phyloP scores from a whole-genome alignment of 1,284 basidiomycete genomes.

The Jaminaea rosea region DNA sequence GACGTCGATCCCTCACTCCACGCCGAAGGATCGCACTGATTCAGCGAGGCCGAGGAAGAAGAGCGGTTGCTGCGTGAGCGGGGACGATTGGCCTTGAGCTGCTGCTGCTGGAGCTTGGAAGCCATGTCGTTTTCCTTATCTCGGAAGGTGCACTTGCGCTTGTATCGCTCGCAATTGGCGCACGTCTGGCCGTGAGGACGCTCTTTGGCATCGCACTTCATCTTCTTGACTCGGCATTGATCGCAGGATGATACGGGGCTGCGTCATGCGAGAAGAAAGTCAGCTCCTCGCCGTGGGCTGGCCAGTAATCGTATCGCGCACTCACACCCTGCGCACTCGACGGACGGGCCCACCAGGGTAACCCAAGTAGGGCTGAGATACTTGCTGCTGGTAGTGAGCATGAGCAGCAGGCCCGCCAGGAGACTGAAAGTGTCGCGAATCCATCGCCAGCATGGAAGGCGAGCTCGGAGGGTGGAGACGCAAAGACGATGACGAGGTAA shows the following conservation, averaged over 20 bases:
- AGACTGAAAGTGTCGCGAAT: too few species aligned
- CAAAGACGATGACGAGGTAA: too few species aligned
- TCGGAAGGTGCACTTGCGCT: constrained; percentile 51
- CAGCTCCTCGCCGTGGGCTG: constrained; percentile 90
- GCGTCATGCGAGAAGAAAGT: constrained; percentile 67
- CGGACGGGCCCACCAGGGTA: constrained; percentile 72
- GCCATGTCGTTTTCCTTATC: constrained; percentile 64
- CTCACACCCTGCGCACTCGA: constrained; percentile 49
- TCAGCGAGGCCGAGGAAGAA: constrained; percentile 57
- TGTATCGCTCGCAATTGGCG: constrained; percentile 77
- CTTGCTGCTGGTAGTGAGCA: constrained; percentile 84
- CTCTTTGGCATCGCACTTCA: constrained; percentile 81
- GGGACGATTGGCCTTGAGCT: constrained; percentile 78
- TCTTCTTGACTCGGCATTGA: constrained; percentile 73
- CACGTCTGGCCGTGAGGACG: constrained; percentile 83
- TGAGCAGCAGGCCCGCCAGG: constrained; percentile 95
- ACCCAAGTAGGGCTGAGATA: constrained; percentile 91
- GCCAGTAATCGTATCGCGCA: constrained; percentile 79
- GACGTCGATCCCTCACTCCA: constrained; percentile 38
- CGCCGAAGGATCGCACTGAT: constrained; percentile 60
- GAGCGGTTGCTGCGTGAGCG: constrained; percentile 60
- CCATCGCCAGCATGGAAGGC: too few species aligned
- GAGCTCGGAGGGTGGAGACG: too few species aligned
- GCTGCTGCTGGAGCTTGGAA: constrained; percentile 82
- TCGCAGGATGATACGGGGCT: constrained; percentile 87